Evolutionary conservation across 192 early-diverging fungal genomes (phyloP).

Genomic region (Haplosporangium gracile): DNA sequence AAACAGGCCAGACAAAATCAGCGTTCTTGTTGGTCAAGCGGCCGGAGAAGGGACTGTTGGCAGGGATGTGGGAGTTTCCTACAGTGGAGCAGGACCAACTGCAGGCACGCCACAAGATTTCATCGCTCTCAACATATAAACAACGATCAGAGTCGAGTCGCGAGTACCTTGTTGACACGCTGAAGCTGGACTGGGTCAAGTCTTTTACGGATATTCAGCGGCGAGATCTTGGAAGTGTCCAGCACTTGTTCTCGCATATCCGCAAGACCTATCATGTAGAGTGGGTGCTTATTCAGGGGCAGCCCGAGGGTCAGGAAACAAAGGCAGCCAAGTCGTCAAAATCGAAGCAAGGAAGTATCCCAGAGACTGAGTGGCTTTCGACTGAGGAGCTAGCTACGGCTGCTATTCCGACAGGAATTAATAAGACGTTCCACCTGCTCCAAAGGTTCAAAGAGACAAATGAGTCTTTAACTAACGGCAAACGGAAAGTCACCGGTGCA

Average conservation of each 20-base stretch:
- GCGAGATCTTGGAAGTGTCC: conserved; percentile 62
- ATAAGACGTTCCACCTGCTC: conserved; percentile 68
- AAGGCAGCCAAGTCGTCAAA: not conserved
- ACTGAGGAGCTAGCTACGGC: conserved; percentile 58
- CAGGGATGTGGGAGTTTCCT: conserved; percentile 86
- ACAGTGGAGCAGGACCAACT: conserved; percentile 56
- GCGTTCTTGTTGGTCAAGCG: conserved; percentile 69
- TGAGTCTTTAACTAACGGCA: not conserved
- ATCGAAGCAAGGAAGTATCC: not conserved
- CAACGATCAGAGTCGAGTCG: conserved; percentile 32
- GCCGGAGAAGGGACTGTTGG: conserved; percentile 71
- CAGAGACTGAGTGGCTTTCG: conserved; percentile 57
- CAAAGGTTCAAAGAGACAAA: conserved; percentile 41
- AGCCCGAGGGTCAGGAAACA: not conserved
- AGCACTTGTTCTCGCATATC: conserved; percentile 82
- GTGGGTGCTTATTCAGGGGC: conserved; percentile 45
- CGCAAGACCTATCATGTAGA: conserved; percentile 65
- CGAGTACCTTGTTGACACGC: conserved; percentile 24
- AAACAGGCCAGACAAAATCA: conserved; percentile 28
- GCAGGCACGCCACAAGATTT: conserved; percentile 3
- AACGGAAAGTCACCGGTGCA: conserved; percentile 10
- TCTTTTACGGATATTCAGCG: conserved; percentile 27
- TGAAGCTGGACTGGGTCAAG: conserved; percentile 10
- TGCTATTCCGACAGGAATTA: conserved; percentile 69
- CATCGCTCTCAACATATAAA: conserved; percentile 20